These are phyloP conservation scores for Jasminum sambac DNA, from an alignment of 257 asterid genomes.

Conservation along the genomic window DNA sequence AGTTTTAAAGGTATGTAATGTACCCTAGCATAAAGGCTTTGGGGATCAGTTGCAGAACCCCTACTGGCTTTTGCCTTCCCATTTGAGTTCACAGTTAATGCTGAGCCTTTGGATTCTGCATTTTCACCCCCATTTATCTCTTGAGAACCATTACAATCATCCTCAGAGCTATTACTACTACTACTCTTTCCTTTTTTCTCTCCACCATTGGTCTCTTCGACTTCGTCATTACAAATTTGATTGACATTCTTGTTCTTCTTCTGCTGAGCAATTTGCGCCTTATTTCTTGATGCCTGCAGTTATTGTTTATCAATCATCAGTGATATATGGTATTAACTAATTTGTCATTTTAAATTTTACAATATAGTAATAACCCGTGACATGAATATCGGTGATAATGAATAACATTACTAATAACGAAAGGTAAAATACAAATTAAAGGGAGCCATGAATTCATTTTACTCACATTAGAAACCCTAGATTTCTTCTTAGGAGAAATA, in stretches of 20 bases:
- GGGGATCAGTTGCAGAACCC: slow-evolving; percentile 84
- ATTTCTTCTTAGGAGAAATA: slow-evolving; percentile 48
- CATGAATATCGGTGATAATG: no score
- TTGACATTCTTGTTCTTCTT: slow-evolving; percentile 45
- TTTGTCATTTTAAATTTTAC: no score
- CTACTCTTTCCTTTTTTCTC: slow-evolving; percentile 40
- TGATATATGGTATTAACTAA: no score
- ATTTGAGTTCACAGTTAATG: slow-evolving; percentile 27
- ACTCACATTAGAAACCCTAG: slow-evolving; percentile 58
- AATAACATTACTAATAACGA: no score
- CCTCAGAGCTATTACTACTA: slow-evolving; percentile 52
- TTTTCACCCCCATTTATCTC: slow-evolving; percentile 38
- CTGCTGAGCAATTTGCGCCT: slow-evolving; percentile 26
- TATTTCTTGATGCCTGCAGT: slow-evolving; percentile 41
- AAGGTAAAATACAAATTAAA: not conserved
- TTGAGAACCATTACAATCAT: slow-evolving; percentile 47
- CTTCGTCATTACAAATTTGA: slow-evolving; percentile 26
- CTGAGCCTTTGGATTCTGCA: slow-evolving; percentile 31
- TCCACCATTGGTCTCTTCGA: slow-evolving; percentile 39
- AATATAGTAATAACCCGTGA: no score
- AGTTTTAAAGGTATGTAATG: not conserved
- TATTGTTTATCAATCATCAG: not conserved
- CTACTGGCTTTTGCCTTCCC: slow-evolving; percentile 61
- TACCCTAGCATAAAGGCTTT: slow-evolving; percentile 95
- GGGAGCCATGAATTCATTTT: not conserved